These are phyloP conservation scores for Schizosaccharomyces osmophilus DNA, from an alignment of 805 yeast species.

Conservation along the genomic window DNA sequence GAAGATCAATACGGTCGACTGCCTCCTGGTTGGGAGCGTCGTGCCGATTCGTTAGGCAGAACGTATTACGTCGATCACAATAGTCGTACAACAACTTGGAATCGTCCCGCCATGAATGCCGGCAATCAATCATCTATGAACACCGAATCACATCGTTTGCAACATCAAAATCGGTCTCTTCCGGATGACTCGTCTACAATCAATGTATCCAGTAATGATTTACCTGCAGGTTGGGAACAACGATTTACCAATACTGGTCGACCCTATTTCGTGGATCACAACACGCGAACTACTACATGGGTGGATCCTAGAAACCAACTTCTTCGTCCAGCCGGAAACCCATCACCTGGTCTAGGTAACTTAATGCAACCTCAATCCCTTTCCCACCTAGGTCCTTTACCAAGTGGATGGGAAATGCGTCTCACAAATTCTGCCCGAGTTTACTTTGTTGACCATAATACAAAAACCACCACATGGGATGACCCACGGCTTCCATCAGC, in stretches of 20 bases:
- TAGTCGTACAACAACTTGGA: conserved; percentile 97
- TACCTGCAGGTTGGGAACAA: conserved; percentile 98
- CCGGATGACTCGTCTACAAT: conserved; percentile 28
- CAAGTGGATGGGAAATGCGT: conserved; percentile 99
- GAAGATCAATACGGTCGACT: conserved; percentile 91
- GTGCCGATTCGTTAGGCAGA: conserved; percentile 92
- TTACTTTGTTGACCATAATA: conserved; percentile 94
- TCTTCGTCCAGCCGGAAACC: conserved; percentile 46
- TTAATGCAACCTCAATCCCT: conserved; percentile 87
- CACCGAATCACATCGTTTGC: conserved; percentile 72
- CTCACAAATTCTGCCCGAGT: conserved; percentile 95
- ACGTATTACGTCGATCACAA: conserved; percentile 96
- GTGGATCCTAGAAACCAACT: conserved; percentile 98
- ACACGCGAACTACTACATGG: conserved; percentile 99
- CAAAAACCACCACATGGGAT: conserved; percentile 98
- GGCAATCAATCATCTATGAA: conserved; percentile 21
- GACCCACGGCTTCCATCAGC: conserved; percentile 96
- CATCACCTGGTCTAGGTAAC: conserved; percentile 19
- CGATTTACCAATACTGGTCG: conserved; percentile 94
- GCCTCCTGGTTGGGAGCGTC: conserved; percentile 97
- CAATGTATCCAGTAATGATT: conserved; percentile 63
- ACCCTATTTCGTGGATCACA: conserved; percentile 94
- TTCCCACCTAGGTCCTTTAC: conserved; percentile 89
- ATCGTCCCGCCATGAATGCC: conserved; percentile 34
- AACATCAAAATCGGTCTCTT: conserved; percentile 70